phyloP scores from a whole-genome alignment of 2,329 filamentous ascomycete species.

The Botryotinia convoluta region DNA sequence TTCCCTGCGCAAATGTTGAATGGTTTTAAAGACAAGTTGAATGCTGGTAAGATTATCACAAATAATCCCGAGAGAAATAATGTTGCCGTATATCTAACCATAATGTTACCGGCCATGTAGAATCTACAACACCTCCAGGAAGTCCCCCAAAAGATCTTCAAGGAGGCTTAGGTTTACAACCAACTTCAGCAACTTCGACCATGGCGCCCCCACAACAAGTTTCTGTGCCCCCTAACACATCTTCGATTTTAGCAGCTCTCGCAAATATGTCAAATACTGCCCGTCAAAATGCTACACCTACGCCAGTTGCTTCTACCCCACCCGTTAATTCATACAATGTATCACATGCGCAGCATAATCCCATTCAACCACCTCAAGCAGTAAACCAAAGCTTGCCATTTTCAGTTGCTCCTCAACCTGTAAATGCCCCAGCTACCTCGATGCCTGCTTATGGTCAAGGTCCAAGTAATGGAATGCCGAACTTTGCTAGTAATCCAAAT shows the following conservation, averaged over 20 bases:
- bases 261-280: slow-evolving; percentile 63
- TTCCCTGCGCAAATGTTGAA: slow-evolving; percentile 79
- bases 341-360: slow-evolving; percentile 47
- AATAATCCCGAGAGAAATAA: slow-evolving; percentile 22
- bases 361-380: slow-evolving; percentile 37
- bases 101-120: slow-evolving; percentile 45
- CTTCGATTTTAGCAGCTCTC: slow-evolving; percentile 72
- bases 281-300: slow-evolving; percentile 60
- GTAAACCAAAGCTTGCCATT: slow-evolving; percentile 33
- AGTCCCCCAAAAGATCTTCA: slow-evolving; percentile 45
- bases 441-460: slow-evolving; percentile 35
- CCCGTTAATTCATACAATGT: slow-evolving; percentile 43
- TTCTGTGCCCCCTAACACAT: slow-evolving; percentile 52
- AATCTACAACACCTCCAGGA: slow-evolving; percentile 70
- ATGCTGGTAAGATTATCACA: slow-evolving; percentile 58
- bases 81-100: slow-evolving; percentile 41
- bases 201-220: slow-evolving; percentile 45
- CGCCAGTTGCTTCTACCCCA: slow-evolving; percentile 33
- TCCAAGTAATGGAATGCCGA: slow-evolving; percentile 42
- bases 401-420: slow-evolving; percentile 52
- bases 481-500: slow-evolving; percentile 41
- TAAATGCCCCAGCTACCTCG: slow-evolving; percentile 51
- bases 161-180: slow-evolving; percentile 41
- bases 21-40: slow-evolving; percentile 79
- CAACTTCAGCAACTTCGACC: slow-evolving; percentile 42